Percentiles rank a stretch among this genome's conserved stretches.
These are phyloP conservation scores for Myxozyma udenii DNA, from an alignment of 805 yeast genomes.

Conservation along the genomic window DNA sequence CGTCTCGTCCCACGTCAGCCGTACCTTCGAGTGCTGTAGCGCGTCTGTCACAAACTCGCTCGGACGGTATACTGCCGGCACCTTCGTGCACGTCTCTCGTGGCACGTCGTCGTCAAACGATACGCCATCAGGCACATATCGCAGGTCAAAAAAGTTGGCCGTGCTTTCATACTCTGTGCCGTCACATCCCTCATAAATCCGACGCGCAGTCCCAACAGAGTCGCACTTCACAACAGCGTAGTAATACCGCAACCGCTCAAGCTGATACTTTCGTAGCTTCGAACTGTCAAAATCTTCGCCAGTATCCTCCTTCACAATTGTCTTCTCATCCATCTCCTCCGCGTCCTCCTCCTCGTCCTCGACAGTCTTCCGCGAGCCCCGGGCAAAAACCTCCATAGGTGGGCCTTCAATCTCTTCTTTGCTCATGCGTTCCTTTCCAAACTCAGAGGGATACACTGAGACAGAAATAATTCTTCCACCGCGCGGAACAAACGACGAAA, in stretches of 20 bases:
- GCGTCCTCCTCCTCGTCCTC: constrained; percentile 42
- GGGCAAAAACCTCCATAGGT: constrained; percentile 70
- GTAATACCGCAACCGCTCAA: constrained; percentile 77
- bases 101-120: constrained; percentile 69
- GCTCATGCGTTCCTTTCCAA: constrained; percentile 87
- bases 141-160: constrained; percentile 85
- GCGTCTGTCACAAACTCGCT: constrained; percentile 87
- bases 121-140: constrained; percentile 93
- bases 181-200: constrained; percentile 82
- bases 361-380: constrained; percentile 29
- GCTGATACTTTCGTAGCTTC: constrained; percentile 81
- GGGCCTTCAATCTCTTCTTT: constrained; percentile 91
- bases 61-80: constrained; percentile 81
- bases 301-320: constrained; percentile 72
- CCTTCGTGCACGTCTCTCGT: constrained; percentile 64
- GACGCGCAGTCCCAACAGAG: constrained; percentile 62
- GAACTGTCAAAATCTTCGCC: constrained; percentile 85
- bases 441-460: constrained; percentile 80
- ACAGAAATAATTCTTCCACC: constrained; percentile 69
- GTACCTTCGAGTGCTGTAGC: constrained; percentile 91
- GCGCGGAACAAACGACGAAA: constrained; percentile 76
- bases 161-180: constrained; percentile 95
- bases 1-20: constrained; percentile 97
- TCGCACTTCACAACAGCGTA: constrained; percentile 90
- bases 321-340: constrained; percentile 61